These are phyloP conservation scores for Scutellaria baicalensis DNA, from an alignment of 257 asterid genomes.

Conservation along the genomic window DNA sequence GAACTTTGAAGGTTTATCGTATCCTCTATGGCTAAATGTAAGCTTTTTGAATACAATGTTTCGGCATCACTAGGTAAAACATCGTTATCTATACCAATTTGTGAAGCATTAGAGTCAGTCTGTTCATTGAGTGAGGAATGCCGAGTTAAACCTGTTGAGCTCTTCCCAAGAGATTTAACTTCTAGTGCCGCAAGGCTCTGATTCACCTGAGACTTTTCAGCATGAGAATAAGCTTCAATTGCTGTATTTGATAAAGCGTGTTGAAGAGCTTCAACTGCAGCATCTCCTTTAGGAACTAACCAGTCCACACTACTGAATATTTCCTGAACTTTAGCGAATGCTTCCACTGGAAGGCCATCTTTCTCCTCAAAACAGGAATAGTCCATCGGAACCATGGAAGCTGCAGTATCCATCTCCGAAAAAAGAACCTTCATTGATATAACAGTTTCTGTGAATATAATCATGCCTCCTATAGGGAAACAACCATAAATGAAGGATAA, in stretches of 20 bases:
- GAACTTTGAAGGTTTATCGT: conserved; percentile 16
- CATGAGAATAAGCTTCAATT: conserved; percentile 31
- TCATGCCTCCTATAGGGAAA: conserved; percentile 6
- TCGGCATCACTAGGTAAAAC: conserved; percentile 28
- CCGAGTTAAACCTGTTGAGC: conserved; percentile 14
- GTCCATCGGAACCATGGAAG: conserved; percentile 53
- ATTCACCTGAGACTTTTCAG: conserved; percentile 32
- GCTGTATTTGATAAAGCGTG: conserved; percentile 39
- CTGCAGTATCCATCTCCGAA: conserved; percentile 80
- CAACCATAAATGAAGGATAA: conserved; percentile 3
- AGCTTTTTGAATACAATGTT: conserved; percentile 12
- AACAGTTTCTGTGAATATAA: conserved; percentile 15
- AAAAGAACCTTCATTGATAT: conserved; percentile 67
- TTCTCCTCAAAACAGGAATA: conserved; percentile 81
- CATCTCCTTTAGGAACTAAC: conserved; percentile 60
- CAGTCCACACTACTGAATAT: conserved; percentile 88
- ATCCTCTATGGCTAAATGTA: conserved; percentile 31
- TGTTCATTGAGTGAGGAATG: conserved; percentile 15
- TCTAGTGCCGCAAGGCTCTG: conserved; percentile 30
- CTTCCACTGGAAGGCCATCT: conserved; percentile 95
- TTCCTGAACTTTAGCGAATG: conserved; percentile 86
- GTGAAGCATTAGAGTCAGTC: background rate
- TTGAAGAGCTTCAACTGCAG: conserved; percentile 54
- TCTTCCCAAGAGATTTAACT: conserved; percentile 22
- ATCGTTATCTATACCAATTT: conserved; percentile 13